Conservation (phyloP, 305 asterid species). For the Fraxinus platypoda region DNA sequence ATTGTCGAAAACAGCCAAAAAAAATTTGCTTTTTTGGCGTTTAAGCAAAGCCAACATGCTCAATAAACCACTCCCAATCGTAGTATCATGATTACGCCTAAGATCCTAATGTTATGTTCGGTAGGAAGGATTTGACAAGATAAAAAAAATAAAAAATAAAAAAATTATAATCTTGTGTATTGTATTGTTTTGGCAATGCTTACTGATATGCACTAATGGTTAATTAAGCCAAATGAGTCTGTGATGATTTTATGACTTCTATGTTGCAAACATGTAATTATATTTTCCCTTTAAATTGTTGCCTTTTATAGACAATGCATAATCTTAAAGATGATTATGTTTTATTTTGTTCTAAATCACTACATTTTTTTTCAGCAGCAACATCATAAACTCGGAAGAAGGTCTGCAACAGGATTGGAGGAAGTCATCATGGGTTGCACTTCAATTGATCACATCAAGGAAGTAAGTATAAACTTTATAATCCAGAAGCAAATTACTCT, state of each 20-base stretch:
- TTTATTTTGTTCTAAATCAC: constrained; percentile 20
- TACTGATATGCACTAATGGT: background rate
- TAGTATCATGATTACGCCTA: background rate
- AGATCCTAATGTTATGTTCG: background rate
- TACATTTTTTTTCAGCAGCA: constrained; percentile 45
- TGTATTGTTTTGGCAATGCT: background rate
- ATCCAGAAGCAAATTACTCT: constrained; percentile 9
- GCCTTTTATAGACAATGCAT: constrained; percentile 66
- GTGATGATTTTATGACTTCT: constrained; percentile 23
- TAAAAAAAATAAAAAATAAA: background rate
- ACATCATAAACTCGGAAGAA: constrained; percentile 67
- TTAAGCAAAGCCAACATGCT: background rate
- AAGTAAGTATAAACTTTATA: constrained; percentile 52
- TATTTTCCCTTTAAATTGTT: constrained; percentile 21
- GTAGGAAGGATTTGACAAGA: background rate
- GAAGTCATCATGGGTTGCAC: constrained; percentile 99
- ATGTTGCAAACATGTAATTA: constrained; percentile 36
- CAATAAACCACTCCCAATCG: background rate
- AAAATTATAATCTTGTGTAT: background rate
- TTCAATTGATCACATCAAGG: constrained; percentile 61
- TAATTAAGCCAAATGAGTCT: background rate
- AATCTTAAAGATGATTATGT: constrained; percentile 68
- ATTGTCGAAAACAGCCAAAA: background rate
- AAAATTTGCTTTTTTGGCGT: background rate
- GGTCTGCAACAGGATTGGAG: constrained; percentile 96